Base-by-base conservation (phyloP, 2,329 filamentous ascomycete species). In the Elsinoe necatrix region DNA sequence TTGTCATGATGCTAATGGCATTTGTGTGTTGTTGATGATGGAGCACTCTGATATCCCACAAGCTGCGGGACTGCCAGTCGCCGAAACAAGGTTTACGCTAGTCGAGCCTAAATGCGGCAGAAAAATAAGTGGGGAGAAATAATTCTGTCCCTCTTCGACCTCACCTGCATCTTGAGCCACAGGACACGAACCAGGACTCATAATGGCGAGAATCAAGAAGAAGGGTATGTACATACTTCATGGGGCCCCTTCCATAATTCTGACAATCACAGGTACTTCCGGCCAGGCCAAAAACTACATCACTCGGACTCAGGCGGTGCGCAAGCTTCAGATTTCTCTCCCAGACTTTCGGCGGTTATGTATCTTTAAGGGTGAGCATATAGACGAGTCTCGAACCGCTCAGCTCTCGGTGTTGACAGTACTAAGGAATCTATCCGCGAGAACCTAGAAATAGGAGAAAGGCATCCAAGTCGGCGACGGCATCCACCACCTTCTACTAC, bases 281-380 rank as follows among this genome's bases (percentile, higher is more conserved):
- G 93, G 93, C 72, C 86, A 89, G 72, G 90, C 91, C 76, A 95
- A 93, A 77, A 98, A 98, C 81, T 98, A 92, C 78, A 90, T 98
- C 66, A 98, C 93, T 58, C 83, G 93, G 72, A 96, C 92, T 41
- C 90, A 96, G 77, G 93, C 93, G 45, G 89, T 98, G 66, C 89
- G 91, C 73, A 98, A 97, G 77, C 85, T 98, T 61, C 93, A 98
- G 75, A 87, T 98, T 73, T 95, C 88, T 68, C 83, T 98, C 57
- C 90, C 91, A 64, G 93, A 98, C 75, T 98, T 98, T 76, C 86
- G 93, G 75, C 87, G 95, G 76, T 81, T 98, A 70, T 98, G 93
- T 77, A 98, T 98, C 73, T 98, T 95, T 86, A 97, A 97, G 79
- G 93, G 81, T 79, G 67, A 12, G 60, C 1, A 14, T 48, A 43